phyloP scores from a whole-genome alignment of 768 basidiomycete genomes.

The Hirschioporus abietinus region DNA sequence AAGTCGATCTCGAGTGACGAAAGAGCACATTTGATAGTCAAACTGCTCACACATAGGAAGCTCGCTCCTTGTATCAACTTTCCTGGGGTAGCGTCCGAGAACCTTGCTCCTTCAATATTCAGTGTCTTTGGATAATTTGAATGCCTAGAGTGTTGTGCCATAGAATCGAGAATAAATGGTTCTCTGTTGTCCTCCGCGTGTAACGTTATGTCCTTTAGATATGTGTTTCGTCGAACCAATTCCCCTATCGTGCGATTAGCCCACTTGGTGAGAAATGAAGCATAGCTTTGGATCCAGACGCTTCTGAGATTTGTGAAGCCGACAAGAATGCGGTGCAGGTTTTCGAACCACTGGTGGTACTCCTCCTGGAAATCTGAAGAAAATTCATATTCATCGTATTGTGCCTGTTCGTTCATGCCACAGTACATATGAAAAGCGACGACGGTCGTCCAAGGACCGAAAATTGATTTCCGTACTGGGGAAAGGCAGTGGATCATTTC shows the following conservation, averaged over 20 bases:
- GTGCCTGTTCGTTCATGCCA: neutral
- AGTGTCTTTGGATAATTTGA: too few relatives aligned
- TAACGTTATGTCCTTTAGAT: neutral
- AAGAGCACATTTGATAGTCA: too few relatives aligned
- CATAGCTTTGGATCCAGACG: neutral
- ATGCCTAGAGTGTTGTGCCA: too few relatives aligned
- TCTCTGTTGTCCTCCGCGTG: too few relatives aligned
- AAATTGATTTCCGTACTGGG: neutral
- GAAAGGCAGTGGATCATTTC: neutral
- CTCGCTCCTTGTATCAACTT: too few relatives aligned
- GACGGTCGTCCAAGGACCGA: neutral
- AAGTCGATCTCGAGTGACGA: too few relatives aligned
- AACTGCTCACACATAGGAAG: too few relatives aligned
- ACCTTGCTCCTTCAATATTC: too few relatives aligned
- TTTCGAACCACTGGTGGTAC: neutral
- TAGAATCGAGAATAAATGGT: too few relatives aligned
- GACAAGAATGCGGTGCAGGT: neutral
- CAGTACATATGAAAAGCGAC: neutral
- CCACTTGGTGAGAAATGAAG: neutral
- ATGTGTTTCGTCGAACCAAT: neutral
- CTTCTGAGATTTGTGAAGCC: neutral
- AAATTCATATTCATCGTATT: neutral
- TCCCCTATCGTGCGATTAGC: neutral
- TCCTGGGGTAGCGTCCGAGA: too few relatives aligned
- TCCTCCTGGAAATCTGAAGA: too few relatives aligned